Evolutionary conservation across 305 asterid species (phyloP), one percentile per base, ranked within the genome.

Genomic region (Ruellia speciosa): DNA sequence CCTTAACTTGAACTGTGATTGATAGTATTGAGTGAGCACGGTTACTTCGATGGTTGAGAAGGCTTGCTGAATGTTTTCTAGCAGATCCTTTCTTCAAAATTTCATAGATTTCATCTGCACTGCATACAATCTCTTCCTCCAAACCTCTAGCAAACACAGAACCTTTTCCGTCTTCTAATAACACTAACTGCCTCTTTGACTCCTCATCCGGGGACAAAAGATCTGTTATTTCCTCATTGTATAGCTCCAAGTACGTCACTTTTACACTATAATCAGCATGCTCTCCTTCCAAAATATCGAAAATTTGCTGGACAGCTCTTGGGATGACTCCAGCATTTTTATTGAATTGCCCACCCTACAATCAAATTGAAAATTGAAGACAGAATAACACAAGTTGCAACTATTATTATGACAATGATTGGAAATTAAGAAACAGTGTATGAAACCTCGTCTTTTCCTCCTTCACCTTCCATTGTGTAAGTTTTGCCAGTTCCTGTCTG

Each of bases 21-120:
- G 95, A 81, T 63, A 87, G 82, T 46, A 87, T 87, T 0, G 95
- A 84, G 80, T 87, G 95, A 49, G 95, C 84, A 34, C 95, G 77
- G 63, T 73, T 77, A 75, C 82, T 78, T 43, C 41, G 41, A 7
- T 43, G 8, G 49, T 43, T 12, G 16, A 49, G 94, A 87, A 45
- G 89, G 77, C 59, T 73, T 77, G 77, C 82, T 75, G 50, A 68
- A 74, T 62, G 81, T 67, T 74, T 81, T 49, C 65, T 78, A 0
- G 75, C 68, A 0, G 87, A 70, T 4, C 87, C 87, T 69, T 62
- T 75, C 34, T 81, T 77, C 63, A 81, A 60, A 62, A 81, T 68
- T 11, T 60, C 53, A 34, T 67, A 69, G 53, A 75, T 67, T 59
- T 81, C 82, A 62, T 81, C 79, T 34, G 79, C 82, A 34, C 65